Base-by-base conservation (phyloP, 768 basidiomycete species). In the Auriscalpium microsporum region DNA sequence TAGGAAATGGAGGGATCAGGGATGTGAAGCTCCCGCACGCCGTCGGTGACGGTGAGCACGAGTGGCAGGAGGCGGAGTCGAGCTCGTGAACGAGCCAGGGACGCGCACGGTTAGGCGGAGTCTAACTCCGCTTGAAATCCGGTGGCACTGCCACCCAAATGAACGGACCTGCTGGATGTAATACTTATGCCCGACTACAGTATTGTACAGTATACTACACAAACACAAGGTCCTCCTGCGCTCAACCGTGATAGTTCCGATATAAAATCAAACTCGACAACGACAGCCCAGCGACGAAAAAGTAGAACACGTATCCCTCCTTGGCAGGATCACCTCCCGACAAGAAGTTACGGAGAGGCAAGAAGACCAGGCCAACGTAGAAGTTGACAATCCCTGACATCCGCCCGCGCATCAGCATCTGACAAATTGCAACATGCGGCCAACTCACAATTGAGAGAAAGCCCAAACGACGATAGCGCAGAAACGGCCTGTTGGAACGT, bases 291-390 rank as follows among this genome's bases (percentile, higher is more conserved):
- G 64, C 75, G 2, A 82, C 86, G 64, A 95, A 97, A 4, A 94
- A 71, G 63, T 86, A 94, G 67, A 97, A 97, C 2, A 97, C 83
- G 47, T 87, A 78, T n/a, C 93, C 93, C 63, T 90, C 86, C 60
- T 88, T 86, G 50, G 63, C 62, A 1, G 72, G 67, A 45, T 77
- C 73, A 1, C 81, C 83, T 2, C 77, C 77, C 9, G 90, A 78
- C 45, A 98, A 76, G 17, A 79, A 61, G 68, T 90, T 83, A 53
- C 91, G 83, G 40, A 96, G 69, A 0, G 92, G 94, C 19, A 97
- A 74, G 71, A 98, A 98, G 21, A 81, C 67, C 4, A 96, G 72
- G 10, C 91, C 91, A 21, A 98, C 86, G 56, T 84, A 45, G 63
- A 96, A 94, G 68, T 95, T 96, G 33, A 79, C 72, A 45, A 83